phyloP scores from a whole-genome alignment of 306 rosid genomes.

The Vigna angularis region DNA sequence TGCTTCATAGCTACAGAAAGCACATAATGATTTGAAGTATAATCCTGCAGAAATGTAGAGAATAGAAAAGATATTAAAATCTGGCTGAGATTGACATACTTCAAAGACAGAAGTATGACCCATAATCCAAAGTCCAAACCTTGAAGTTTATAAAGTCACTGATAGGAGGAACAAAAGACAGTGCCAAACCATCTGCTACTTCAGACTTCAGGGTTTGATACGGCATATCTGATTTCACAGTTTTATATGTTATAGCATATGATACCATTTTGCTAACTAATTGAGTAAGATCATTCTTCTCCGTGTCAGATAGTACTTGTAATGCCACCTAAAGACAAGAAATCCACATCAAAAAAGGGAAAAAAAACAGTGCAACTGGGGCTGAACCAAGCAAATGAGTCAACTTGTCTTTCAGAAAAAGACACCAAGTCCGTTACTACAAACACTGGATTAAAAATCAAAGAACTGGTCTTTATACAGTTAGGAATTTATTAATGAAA shows the following conservation, averaged over 20 bases:
- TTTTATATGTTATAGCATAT: slow-evolving; percentile 72
- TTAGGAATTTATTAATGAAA: too few species aligned
- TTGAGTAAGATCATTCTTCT: slow-evolving; percentile 76
- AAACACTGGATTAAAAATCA: slow-evolving; percentile 16
- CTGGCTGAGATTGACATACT: slow-evolving; percentile 33
- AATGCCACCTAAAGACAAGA: slow-evolving; percentile 65
- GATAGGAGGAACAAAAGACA: slow-evolving; percentile 83
- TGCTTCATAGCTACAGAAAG: slow-evolving; percentile 88
- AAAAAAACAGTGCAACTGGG: neutral
- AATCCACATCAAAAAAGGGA: slow-evolving; percentile 45
- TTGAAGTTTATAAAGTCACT: slow-evolving; percentile 68
- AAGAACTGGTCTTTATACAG: slow-evolving; percentile 9
- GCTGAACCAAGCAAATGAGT: slow-evolving; percentile 28
- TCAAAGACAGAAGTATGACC: slow-evolving; percentile 27
- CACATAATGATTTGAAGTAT: slow-evolving; percentile 64
- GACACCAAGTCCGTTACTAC: slow-evolving; percentile 19
- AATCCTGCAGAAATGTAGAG: slow-evolving; percentile 63
- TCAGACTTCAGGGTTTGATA: slow-evolving; percentile 56
- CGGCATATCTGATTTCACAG: slow-evolving; percentile 55
- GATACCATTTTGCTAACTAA: slow-evolving; percentile 86
- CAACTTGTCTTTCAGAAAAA: slow-evolving; percentile 13
- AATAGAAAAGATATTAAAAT: slow-evolving; percentile 36
- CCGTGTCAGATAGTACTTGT: slow-evolving; percentile 77
- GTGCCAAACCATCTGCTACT: slow-evolving; percentile 55
- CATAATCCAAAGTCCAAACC: slow-evolving; percentile 59